phyloP scores from a whole-genome alignment of 2,329 filamentous ascomycete genomes.

The Cercospora sp. region DNA sequence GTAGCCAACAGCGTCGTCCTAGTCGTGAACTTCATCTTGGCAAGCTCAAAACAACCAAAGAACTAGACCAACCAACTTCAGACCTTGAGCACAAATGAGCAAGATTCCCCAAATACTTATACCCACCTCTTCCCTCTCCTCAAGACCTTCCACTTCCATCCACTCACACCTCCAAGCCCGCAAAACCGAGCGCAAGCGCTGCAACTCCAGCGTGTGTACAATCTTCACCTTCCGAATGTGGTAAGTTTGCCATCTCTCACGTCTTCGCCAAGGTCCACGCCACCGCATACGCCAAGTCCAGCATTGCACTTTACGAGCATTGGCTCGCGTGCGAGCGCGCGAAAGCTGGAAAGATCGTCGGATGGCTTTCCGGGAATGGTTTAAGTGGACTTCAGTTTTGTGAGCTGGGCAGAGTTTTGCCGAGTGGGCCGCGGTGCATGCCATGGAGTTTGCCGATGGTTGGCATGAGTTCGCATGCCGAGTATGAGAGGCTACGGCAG shows the following conservation, averaged over 20 bases:
- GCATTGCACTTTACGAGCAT: not conserved
- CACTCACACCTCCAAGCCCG: not conserved
- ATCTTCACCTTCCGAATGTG: not conserved
- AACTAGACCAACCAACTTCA: not conserved
- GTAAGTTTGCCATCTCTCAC: not conserved
- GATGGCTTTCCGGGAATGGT: not conserved
- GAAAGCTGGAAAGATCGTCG: not conserved
- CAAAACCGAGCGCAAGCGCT: not conserved
- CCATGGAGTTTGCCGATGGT: not conserved
- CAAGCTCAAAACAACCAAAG: not conserved
- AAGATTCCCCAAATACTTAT: not conserved
- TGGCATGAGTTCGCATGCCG: not conserved
- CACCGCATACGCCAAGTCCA: not conserved
- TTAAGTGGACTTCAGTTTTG: not conserved
- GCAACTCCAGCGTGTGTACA: not conserved
- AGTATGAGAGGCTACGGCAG: not conserved
- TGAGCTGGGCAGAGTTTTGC: not conserved
- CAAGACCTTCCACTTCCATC: not conserved
- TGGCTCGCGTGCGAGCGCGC: not conserved
- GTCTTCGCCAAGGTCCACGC: not conserved
- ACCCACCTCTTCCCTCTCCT: not conserved
- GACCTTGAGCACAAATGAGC: not conserved
- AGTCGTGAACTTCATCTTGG: conserved; percentile 24
- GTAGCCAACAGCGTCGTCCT: conserved; percentile 15
- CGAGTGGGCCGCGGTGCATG: not conserved